phyloP scores from a whole-genome alignment of 441 rosid genomes.

The Populus trichocarpa region DNA sequence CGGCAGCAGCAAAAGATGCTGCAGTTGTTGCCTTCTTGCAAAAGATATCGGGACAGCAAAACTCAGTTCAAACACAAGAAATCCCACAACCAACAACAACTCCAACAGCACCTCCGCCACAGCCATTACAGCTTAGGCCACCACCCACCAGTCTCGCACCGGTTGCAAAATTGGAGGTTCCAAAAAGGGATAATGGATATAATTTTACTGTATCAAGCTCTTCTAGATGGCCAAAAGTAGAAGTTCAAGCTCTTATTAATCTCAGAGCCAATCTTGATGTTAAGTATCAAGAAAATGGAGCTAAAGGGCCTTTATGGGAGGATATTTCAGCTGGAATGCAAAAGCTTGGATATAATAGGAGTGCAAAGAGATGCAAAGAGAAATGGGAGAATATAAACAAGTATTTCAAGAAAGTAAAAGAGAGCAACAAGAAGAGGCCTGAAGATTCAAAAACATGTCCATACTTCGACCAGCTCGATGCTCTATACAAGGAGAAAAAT shows the following conservation, averaged over 20 bases:
- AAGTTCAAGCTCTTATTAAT: constrained; percentile 61
- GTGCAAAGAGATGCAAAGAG: constrained; percentile 60
- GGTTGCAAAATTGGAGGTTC: constrained; percentile 10
- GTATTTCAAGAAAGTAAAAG: no score
- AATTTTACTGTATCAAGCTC: constrained; percentile 34
- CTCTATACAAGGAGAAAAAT: constrained; percentile 55
- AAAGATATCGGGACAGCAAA: constrained; percentile 57
- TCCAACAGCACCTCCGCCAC: constrained; percentile 11
- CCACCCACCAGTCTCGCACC: constrained; percentile 15
- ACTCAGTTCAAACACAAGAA: constrained; percentile 12
- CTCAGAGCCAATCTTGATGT: constrained; percentile 49
- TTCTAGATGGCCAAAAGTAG: constrained; percentile 88
- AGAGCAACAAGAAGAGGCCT: no score
- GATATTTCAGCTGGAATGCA: constrained; percentile 70
- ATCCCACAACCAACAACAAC: background rate
- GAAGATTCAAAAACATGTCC: constrained; percentile 87
- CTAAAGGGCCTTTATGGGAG: constrained; percentile 88
- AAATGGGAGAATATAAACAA: no score
- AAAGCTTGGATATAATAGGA: constrained; percentile 66
- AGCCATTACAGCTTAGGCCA: constrained; percentile 1
- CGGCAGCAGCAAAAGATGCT: constrained; percentile 63
- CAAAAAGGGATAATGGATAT: constrained; percentile 30
- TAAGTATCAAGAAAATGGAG: constrained; percentile 60
- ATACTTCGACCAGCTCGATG: constrained; percentile 72
- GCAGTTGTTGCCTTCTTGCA: constrained; percentile 72